phyloP scores from a whole-genome alignment of 2,329 filamentous ascomycete genomes.

The Penicillium sp. region DNA sequence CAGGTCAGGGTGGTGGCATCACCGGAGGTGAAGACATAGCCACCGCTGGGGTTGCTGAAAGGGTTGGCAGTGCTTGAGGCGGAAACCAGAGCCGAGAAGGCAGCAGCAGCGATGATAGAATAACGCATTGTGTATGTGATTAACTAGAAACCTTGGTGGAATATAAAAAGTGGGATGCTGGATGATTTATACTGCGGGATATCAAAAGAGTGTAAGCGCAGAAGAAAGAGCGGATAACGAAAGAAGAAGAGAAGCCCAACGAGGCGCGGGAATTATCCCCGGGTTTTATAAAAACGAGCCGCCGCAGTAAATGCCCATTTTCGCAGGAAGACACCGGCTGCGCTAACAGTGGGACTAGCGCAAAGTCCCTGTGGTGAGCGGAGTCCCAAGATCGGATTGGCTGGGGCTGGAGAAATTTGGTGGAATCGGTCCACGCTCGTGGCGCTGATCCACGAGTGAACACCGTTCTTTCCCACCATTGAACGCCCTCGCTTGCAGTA shows the following conservation, averaged over 20 bases:
- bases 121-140: constrained; percentile 41
- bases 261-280: background rate
- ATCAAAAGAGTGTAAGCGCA: constrained; percentile 8
- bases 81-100: constrained; percentile 45
- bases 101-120: constrained; percentile 43
- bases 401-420: background rate
- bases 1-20: constrained; percentile 49
- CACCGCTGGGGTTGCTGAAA: constrained; percentile 48
- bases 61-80: constrained; percentile 46
- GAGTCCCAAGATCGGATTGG: background rate
- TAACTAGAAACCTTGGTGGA: background rate
- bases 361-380: background rate
- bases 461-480: constrained; percentile 3
- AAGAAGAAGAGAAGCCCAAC: background rate
- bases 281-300: background rate
- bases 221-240: constrained; percentile 1
- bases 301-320: background rate
- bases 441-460: constrained; percentile 18
- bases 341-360: background rate
- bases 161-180: constrained; percentile 4
- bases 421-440: constrained; percentile 7
- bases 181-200: constrained; percentile 1
- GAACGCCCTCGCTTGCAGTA: constrained; percentile 9
- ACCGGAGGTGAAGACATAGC: constrained; percentile 49
- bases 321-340: constrained; percentile 1